Evolutionary conservation across 1,284 basidiomycete genomes (phyloP).

Genomic region (Malassezia dermatis): DNA sequence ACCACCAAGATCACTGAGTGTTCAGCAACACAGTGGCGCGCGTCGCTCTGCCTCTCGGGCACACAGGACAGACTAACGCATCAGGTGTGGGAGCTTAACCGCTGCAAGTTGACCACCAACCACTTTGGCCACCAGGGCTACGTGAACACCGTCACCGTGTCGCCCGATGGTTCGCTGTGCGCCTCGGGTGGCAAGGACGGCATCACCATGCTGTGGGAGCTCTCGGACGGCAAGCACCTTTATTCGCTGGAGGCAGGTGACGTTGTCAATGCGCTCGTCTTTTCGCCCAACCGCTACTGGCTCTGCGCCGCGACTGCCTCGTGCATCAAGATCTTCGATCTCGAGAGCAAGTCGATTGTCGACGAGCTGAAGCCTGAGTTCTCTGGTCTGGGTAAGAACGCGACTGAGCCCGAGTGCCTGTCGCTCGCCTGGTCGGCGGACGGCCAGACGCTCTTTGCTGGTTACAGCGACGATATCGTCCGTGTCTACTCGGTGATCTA

Average conservation of each 20-base stretch:
- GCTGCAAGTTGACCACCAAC: constrained; percentile 99
- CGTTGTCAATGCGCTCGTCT: constrained; percentile 96
- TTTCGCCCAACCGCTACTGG: constrained; percentile 90
- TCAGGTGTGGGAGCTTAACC: constrained; percentile 98
- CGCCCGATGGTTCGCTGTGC: constrained; percentile 95
- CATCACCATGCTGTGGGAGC: constrained; percentile 99
- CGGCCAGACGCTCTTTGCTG: constrained; percentile 83
- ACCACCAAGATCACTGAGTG: constrained; percentile 68
- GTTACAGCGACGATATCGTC: constrained; percentile 52
- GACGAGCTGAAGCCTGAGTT: constrained; percentile 74
- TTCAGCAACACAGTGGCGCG: neutral
- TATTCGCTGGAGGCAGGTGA: constrained; percentile 99
- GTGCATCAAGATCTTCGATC: constrained; percentile 72
- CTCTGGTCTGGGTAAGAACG: constrained; percentile 58
- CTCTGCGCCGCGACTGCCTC: constrained; percentile 94
- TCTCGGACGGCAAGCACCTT: constrained; percentile 99
- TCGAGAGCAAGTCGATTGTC: constrained; percentile 71
- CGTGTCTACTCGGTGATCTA: constrained; percentile 49
- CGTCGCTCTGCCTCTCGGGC: constrained; percentile 6
- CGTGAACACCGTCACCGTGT: constrained; percentile 97
- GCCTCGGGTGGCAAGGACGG: constrained; percentile 95
- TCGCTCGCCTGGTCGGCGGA: constrained; percentile 98
- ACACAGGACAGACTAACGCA: neutral
- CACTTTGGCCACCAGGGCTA: constrained; percentile 99
- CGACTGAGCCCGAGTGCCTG: constrained; percentile 83